phyloP scores from a whole-genome alignment of 805 yeast species.

The Candida sithepensis region DNA sequence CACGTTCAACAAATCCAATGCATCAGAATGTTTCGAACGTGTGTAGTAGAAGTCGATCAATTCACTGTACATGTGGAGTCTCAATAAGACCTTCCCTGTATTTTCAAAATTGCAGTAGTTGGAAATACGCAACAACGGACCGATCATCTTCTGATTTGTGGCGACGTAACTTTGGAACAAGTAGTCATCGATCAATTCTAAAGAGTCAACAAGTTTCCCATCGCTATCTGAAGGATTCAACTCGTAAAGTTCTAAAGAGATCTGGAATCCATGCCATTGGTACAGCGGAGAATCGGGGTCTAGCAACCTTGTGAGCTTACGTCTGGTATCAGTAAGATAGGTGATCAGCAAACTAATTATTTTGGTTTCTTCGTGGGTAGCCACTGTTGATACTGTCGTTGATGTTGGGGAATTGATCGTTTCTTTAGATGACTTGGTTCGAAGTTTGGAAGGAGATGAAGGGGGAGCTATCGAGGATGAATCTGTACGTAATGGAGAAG shows the following conservation, averaged over 20 bases:
- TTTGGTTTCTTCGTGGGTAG: conserved; percentile 32
- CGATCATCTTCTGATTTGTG: conserved; percentile 69
- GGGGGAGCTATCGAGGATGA: neutral
- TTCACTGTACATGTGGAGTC: conserved; percentile 54
- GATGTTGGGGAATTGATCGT: conserved; percentile 1
- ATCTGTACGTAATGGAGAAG: neutral
- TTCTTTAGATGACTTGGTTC: conserved; percentile 8
- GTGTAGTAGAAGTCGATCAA: conserved; percentile 74
- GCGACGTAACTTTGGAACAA: conserved; percentile 70
- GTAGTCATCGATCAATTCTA: conserved; percentile 64
- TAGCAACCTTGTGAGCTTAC: conserved; percentile 42
- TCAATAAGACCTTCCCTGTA: conserved; percentile 52
- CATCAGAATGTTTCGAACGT: conserved; percentile 58
- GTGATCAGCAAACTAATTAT: conserved; percentile 37
- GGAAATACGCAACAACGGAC: conserved; percentile 73
- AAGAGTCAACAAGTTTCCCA: conserved; percentile 34
- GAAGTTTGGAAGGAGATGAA: conserved; percentile 1
- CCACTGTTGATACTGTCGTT: neutral
- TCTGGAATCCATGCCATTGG: conserved; percentile 45
- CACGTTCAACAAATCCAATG: conserved; percentile 55
- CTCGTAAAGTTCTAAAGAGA: conserved; percentile 39
- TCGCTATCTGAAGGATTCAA: conserved; percentile 7
- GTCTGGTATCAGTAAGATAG: conserved; percentile 49
- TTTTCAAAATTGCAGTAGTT: conserved; percentile 68
- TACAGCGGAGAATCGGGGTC: conserved; percentile 33